Evolutionary conservation across 768 basidiomycete species (phyloP).

Genomic region (Tricholoma terreum): DNA sequence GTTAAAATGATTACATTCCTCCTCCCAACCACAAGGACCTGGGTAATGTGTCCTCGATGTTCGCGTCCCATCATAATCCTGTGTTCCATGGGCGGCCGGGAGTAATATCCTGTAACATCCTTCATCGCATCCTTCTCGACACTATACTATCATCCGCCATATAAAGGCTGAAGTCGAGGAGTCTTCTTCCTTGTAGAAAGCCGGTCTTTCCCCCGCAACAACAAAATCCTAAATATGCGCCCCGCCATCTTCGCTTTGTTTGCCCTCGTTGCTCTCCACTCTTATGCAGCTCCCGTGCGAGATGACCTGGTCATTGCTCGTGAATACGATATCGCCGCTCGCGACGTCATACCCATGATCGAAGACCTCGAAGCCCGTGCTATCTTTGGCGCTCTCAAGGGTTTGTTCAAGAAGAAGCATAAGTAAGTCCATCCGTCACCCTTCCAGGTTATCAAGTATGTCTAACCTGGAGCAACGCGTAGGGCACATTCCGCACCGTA

Average conservation of each 20-base stretch:
- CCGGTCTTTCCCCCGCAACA: background rate
- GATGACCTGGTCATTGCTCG: background rate
- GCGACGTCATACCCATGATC: background rate
- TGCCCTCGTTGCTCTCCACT: background rate
- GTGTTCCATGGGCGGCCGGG: too few species aligned
- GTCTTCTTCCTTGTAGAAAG: background rate
- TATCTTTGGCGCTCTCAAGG: too few species aligned
- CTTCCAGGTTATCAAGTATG: too few species aligned
- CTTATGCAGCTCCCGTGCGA: background rate
- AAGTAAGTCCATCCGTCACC: background rate
- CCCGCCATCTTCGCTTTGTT: background rate
- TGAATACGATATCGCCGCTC: background rate
- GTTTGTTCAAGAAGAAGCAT: background rate
- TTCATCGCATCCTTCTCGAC: background rate
- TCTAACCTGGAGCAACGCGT: too few species aligned
- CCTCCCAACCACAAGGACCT: too few species aligned
- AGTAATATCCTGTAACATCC: background rate
- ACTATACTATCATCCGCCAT: background rate
- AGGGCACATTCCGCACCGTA: too few species aligned
- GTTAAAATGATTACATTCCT: too few species aligned
- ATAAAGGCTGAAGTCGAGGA: background rate
- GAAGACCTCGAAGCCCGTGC: background rate
- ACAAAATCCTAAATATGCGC: background rate
- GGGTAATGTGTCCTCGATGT: too few species aligned
- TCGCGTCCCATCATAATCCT: background rate